Percentiles rank a stretch among this genome's conserved stretches.
Evolutionary conservation across 768 basidiomycete species (phyloP).

Genomic region (Podaxis carcinomalis): DNA sequence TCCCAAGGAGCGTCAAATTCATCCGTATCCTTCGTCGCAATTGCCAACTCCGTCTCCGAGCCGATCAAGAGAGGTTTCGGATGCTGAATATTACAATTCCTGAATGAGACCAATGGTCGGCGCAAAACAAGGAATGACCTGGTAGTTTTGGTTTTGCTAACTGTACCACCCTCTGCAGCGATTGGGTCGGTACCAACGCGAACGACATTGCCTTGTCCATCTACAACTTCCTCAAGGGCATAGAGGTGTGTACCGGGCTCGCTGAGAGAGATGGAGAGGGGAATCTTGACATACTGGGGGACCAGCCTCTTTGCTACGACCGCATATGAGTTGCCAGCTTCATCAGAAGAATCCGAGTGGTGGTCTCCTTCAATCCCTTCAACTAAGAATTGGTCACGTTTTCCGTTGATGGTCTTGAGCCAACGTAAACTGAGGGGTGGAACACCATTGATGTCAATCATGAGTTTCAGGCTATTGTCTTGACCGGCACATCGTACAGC

Average conservation of each 20-base stretch:
- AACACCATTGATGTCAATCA: constrained; percentile 66
- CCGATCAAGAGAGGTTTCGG: constrained; percentile 72
- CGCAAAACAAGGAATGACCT: constrained; percentile 68
- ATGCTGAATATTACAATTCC: constrained; percentile 63
- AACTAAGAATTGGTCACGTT: constrained; percentile 68
- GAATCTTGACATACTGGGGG: constrained; percentile 62
- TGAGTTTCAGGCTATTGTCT: constrained; percentile 48
- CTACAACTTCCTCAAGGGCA: constrained; percentile 76
- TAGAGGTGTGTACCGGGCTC: constrained; percentile 67
- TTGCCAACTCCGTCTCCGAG: constrained; percentile 50
- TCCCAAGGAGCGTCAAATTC: constrained; percentile 67
- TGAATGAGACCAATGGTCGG: constrained; percentile 70
- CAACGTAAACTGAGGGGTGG: constrained; percentile 77
- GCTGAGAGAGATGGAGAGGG: constrained; percentile 61
- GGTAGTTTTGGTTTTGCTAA: constrained; percentile 40
- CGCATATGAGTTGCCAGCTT: constrained; percentile 9
- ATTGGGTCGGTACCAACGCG: constrained; percentile 33
- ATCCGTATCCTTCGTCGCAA: constrained; percentile 54
- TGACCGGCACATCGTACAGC: constrained; percentile 69
- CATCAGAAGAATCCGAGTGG: constrained; percentile 22
- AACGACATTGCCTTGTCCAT: constrained; percentile 77
- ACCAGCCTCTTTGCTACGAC: constrained; percentile 14
- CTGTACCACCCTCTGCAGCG: constrained; percentile 17
- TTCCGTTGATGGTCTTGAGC: constrained; percentile 65
- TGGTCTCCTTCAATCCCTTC: constrained; percentile 76